Conservation (phyloP, 257 asterid genomes). For the Penstemon barbatus region DNA sequence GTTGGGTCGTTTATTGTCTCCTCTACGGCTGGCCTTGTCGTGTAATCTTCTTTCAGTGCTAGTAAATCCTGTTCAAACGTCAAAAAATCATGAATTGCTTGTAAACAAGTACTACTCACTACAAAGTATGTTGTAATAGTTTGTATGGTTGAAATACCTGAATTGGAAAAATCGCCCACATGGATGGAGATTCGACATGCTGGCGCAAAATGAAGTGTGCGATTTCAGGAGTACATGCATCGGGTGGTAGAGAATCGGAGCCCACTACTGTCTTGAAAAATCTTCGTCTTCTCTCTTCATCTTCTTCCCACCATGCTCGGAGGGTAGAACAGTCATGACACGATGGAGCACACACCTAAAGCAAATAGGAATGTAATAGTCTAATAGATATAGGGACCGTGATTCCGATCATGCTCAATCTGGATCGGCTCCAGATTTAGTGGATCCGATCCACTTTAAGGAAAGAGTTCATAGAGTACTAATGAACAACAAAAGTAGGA, state of each 20-base stretch:
- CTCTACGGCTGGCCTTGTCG: constrained; percentile 79
- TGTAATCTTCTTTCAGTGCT: constrained; percentile 83
- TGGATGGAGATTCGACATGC: constrained; percentile 90
- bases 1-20: constrained; percentile 98
- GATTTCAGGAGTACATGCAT: constrained; percentile 81
- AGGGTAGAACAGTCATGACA: constrained; percentile 97
- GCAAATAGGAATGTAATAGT: neutral
- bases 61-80: constrained; percentile 66
- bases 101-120: neutral
- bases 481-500: neutral
- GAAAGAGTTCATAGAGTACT: constrained; percentile 1
- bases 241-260: constrained; percentile 73
- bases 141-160: constrained; percentile 55
- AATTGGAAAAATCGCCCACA: constrained; percentile 98
- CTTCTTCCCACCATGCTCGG: constrained; percentile 99
- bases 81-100: neutral
- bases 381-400: too few species aligned
- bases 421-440: too few species aligned
- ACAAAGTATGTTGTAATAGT: neutral
- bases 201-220: constrained; percentile 61
- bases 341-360: constrained; percentile 95
- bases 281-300: constrained; percentile 69
- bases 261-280: constrained; percentile 68
- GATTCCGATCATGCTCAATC: too few species aligned
- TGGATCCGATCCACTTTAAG: too few species aligned